phyloP scores from a whole-genome alignment of 225 moss, liverwort and hornwort genomes.

The Marchantia polymorpha region DNA sequence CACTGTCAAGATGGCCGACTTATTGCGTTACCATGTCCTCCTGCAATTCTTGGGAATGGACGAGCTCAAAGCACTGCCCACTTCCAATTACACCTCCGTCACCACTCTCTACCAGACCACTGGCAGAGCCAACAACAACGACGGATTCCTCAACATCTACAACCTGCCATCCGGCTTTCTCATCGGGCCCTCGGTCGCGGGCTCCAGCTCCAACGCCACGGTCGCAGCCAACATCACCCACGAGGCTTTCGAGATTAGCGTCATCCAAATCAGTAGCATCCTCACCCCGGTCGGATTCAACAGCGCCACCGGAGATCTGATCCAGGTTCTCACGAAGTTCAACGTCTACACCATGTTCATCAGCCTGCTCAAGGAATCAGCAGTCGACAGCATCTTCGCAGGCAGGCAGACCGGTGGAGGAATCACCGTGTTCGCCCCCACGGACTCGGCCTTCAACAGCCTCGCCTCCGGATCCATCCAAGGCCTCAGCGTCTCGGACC shows the following conservation, averaged over 20 bases:
- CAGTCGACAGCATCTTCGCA: slow-evolving; percentile 1
- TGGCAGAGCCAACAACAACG: slow-evolving; percentile 12
- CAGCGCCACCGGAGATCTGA: neutral
- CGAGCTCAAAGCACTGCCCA: slow-evolving; percentile 2
- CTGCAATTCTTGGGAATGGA: slow-evolving; percentile 9
- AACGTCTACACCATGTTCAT: slow-evolving; percentile 16
- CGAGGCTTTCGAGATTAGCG: slow-evolving; percentile 14
- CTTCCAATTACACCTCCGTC: slow-evolving; percentile 14
- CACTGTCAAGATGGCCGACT: neutral
- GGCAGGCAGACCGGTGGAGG: slow-evolving; percentile 14
- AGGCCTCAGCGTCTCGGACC: slow-evolving; percentile 8
- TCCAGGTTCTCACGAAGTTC: neutral
- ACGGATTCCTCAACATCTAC: slow-evolving; percentile 32
- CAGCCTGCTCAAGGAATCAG: neutral
- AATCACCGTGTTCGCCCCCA: slow-evolving; percentile 28
- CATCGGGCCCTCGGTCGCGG: slow-evolving; percentile 6
- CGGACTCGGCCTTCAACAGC: slow-evolving; percentile 25
- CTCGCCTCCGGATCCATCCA: slow-evolving; percentile 13
- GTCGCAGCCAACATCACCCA: slow-evolving; percentile 6
- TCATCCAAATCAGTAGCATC: slow-evolving; percentile 17
- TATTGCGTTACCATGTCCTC: slow-evolving; percentile 32
- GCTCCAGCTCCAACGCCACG: slow-evolving; percentile 13
- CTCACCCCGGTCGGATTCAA: neutral
- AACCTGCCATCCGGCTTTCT: neutral
- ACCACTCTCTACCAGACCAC: slow-evolving; percentile 37